These are phyloP conservation scores for Candida parachauliodes DNA, from an alignment of 805 yeast genomes.

Conservation along the genomic window DNA sequence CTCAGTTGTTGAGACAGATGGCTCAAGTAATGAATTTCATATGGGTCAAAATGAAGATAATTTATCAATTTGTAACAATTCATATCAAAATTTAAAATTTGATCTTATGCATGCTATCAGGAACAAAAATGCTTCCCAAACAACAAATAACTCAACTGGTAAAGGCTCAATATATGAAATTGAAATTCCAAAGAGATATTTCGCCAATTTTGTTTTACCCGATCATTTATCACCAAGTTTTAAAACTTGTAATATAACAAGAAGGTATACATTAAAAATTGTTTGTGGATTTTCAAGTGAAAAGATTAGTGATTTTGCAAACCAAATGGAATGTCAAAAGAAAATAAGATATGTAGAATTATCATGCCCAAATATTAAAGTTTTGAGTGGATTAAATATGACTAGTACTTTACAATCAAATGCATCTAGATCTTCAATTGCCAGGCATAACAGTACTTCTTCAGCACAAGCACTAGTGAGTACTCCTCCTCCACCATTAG, in stretches of 20 bases:
- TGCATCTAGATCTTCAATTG: conserved; percentile 20
- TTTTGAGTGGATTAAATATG: conserved; percentile 30
- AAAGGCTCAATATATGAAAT: conserved; percentile 29
- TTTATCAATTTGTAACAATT: conserved; percentile 28
- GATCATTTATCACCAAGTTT: conserved; percentile 52
- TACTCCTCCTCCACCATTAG: neutral
- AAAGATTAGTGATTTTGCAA: conserved; percentile 17
- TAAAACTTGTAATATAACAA: conserved; percentile 50
- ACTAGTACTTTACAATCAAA: conserved; percentile 23
- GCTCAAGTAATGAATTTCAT: conserved; percentile 20
- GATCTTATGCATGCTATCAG: conserved; percentile 35
- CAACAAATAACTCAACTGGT: conserved; percentile 11
- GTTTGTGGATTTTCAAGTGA: conserved; percentile 25
- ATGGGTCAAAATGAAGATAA: conserved; percentile 21
- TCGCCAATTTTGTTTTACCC: conserved; percentile 42
- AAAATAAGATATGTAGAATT: conserved; percentile 29
- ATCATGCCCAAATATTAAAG: conserved; percentile 26
- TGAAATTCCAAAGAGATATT: conserved; percentile 41
- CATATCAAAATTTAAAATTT: conserved; percentile 31
- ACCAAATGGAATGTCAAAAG: conserved; percentile 16
- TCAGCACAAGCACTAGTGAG: neutral
- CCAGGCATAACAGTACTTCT: conserved; percentile 5
- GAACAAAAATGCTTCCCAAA: conserved; percentile 22
- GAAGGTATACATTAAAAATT: conserved; percentile 24
- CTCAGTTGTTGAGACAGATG: conserved; percentile 24